Base-by-base conservation (phyloP, 805 yeast species). In the Clavispora santaluciae region DNA sequence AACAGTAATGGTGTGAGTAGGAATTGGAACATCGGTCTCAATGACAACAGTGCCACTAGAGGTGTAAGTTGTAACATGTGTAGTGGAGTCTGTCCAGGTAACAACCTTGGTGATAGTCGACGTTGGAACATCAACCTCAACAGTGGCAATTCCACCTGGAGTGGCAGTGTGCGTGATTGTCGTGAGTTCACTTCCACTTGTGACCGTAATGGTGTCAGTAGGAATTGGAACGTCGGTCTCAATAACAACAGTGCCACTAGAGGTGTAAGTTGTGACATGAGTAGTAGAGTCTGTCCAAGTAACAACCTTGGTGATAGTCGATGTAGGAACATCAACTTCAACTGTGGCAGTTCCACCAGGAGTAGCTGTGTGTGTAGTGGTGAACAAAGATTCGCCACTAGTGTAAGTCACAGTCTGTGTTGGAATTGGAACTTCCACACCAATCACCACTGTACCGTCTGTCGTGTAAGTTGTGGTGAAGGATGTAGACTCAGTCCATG, bases 281-380 rank as follows among this genome's bases (percentile, higher is more conserved):
- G 24, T 22, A 33, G 13, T 12, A 5, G 29, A 22, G 18, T 40
- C 38, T 5, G 45, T 46, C 45, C 49, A 51, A 7, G 56, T 46
- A 10, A 22, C 24, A 22, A 22, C 24, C 10, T 7, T 22, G 24
- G 24, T 22, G 10, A 7, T 22, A 8, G 24, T 8, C 7, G 24
- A 22, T 7, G 7, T 8, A 8, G 52, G 57, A 42, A 35, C 43
- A 30, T 61, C 62, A n/a, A 49, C 54, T 13, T 43, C 43, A 15
- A 53, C 57, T 17, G 44, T 50, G 17, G 55, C 56, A 6, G 60
- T 56, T 38, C 36, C 51, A 6, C 62, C 24, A 13, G 40, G 54
- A 6, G 56, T 43, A 11, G 30, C 23, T 6, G 50, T 48, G 21
- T 44, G 38, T n/a, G 53, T 46, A 15, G 38, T 26, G 7, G 44